Percentiles rank a stretch among this genome's conserved stretches.
These are phyloP conservation scores for Knufia petricola DNA, from an alignment of 2,329 filamentous ascomycete species.

Conservation along the genomic window DNA sequence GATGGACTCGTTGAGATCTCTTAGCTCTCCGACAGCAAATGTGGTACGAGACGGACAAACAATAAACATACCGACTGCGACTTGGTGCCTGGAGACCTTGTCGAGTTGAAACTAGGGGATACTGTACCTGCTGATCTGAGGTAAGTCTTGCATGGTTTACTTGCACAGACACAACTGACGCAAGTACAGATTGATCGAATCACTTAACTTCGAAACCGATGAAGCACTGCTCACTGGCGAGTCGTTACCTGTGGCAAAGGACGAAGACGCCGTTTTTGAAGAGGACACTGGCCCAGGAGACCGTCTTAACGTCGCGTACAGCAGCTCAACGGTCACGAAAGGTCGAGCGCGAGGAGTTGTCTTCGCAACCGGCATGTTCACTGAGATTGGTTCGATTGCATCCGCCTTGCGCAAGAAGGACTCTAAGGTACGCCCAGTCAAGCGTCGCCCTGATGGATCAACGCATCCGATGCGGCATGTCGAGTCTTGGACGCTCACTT, in stretches of 20 bases:
- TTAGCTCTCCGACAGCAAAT: conserved; percentile 41
- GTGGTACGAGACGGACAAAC: conserved; percentile 42
- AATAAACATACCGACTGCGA: conserved; percentile 44
- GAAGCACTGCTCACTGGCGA: conserved; percentile 55
- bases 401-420: conserved; percentile 52
- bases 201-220: conserved; percentile 49
- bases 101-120: conserved; percentile 42
- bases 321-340: conserved; percentile 52
- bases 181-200: conserved; percentile 35
- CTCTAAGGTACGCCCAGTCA: conserved; percentile 42
- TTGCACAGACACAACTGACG: neutral
- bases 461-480: conserved; percentile 45
- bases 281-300: conserved; percentile 49
- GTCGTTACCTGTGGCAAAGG: conserved; percentile 49
- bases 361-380: conserved; percentile 47
- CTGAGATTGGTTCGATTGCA: conserved; percentile 57
- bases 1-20: conserved; percentile 41
- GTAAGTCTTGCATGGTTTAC: conserved; percentile 9
- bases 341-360: conserved; percentile 53
- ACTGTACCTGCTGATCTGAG: conserved; percentile 39
- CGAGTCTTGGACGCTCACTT: conserved; percentile 43
- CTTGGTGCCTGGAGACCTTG: conserved; percentile 49
- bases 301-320: conserved; percentile 52
- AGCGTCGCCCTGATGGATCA: conserved; percentile 41
- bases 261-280: conserved; percentile 40